These are phyloP conservation scores for Grifola frondosa DNA, from an alignment of 1,284 basidiomycete genomes.

Conservation along the genomic window DNA sequence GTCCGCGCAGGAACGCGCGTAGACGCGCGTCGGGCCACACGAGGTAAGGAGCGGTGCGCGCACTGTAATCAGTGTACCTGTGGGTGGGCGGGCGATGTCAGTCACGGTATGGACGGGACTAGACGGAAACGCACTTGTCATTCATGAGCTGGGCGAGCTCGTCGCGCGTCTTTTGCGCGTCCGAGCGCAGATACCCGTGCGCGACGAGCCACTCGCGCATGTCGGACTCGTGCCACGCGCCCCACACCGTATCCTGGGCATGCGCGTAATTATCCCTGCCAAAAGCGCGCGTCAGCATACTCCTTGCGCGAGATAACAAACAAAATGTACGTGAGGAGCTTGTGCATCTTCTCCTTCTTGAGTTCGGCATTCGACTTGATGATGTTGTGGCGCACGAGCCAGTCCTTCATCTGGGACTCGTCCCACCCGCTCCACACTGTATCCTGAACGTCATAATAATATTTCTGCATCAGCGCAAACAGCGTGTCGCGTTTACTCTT, in stretches of 20 bases:
- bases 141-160: slow-evolving; percentile 69
- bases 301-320: neutral
- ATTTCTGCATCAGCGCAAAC: slow-evolving; percentile 68
- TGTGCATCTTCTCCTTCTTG: slow-evolving; percentile 74
- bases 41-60: slow-evolving; percentile 61
- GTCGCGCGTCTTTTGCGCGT: slow-evolving; percentile 69
- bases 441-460: slow-evolving; percentile 64
- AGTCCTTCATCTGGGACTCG: slow-evolving; percentile 63
- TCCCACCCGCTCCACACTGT: slow-evolving; percentile 73
- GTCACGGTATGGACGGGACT: no score
- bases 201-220: slow-evolving; percentile 78
- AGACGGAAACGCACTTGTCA: slow-evolving; percentile 63
- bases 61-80: slow-evolving; percentile 44
- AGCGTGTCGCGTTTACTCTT: slow-evolving; percentile 74
- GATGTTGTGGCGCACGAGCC: slow-evolving; percentile 72
- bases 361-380: slow-evolving; percentile 72
- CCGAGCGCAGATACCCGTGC: slow-evolving; percentile 69
- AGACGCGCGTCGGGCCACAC: slow-evolving; percentile 90
- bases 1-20: slow-evolving; percentile 77
- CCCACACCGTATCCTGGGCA: slow-evolving; percentile 67
- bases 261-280: slow-evolving; percentile 72
- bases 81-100: no score
- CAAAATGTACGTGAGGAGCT: slow-evolving; percentile 58
- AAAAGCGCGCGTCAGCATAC: neutral
- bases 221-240: slow-evolving; percentile 78